Evolutionary conservation across 441 rosid species (phyloP), one percentile per base, ranked within the genome.

Genomic region (Brassica balearica): DNA sequence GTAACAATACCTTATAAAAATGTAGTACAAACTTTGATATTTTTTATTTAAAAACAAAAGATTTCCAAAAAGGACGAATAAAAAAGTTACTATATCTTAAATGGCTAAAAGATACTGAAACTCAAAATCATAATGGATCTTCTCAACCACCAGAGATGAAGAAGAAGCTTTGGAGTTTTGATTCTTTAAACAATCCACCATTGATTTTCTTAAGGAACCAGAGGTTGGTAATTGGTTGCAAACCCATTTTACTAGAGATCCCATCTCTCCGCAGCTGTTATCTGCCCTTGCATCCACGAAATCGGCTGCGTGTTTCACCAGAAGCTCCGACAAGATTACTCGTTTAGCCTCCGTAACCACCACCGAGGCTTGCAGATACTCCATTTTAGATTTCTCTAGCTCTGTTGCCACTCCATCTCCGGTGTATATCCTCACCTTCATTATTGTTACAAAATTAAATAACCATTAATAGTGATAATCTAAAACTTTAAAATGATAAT

Each of bases 181-280:
- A 77, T 91, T 90, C 75, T 91, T 86, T 80, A 89, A 91, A 85
- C 93, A 95, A 34, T 92, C 97, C 82, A 91, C 97, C 79, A 95
- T 87, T 69, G 97, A 93, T 79, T 91, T 95, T 80, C 97, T 90
- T 10, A 95, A 64, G 1, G 96, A 83, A 48, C 94, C 96, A 19
- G 99, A 92, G 9, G 96, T 89, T 3, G 96, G 96, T 64, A 93
- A 73, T 70, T 95, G 97, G 63, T 88, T 93, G 78, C 99, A 91
- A 59, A 95, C 88, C 97, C 99, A 95, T 84, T 93, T 92, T 34
- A 84, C 92, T 10, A 91, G 78, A n/a, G 92, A 78, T 73, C 88
- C 93, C 2, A 70, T 63, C 53, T 79, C 82, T 65, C 76, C 68
- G 1, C 73, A 53, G 43, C 68, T 56, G 7, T 2, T 60, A 9